phyloP scores from a whole-genome alignment of 1,139 yeast species.

The Candida freyschussii region DNA sequence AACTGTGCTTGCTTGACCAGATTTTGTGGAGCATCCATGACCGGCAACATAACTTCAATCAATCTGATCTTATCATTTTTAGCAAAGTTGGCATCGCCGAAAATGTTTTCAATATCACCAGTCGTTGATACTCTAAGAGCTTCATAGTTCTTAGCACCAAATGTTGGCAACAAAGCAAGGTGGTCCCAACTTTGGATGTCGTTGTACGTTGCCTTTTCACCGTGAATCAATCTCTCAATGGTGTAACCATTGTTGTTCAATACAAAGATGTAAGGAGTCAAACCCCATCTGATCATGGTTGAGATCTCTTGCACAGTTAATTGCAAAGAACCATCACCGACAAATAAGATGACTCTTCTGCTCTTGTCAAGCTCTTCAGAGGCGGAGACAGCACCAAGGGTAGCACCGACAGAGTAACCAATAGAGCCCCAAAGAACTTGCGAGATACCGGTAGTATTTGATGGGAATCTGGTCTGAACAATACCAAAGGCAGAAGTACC shows the following conservation, averaged over 20 bases:
- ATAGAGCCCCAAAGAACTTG: constrained; percentile 91
- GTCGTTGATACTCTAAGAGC: constrained; percentile 52
- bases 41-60: constrained; percentile 74
- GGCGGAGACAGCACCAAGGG: constrained; percentile 81
- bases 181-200: constrained; percentile 84
- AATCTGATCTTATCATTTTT: constrained; percentile 63
- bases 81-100: constrained; percentile 50
- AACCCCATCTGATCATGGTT: constrained; percentile 74
- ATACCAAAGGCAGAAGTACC: constrained; percentile 92
- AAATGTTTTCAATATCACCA: constrained; percentile 62
- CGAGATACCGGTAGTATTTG: constrained; percentile 68
- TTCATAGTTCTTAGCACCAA: constrained; percentile 60
- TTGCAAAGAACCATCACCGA: constrained; percentile 90
- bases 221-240: constrained; percentile 84
- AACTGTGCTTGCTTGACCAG: constrained; percentile 73
- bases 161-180: constrained; percentile 59
- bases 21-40: constrained; percentile 76
- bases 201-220: constrained; percentile 69
- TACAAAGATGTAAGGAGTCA: constrained; percentile 76
- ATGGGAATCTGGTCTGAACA: constrained; percentile 73
- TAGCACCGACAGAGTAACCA: constrained; percentile 83
- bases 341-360: constrained; percentile 74
- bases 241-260: constrained; percentile 87
- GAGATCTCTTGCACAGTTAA: constrained; percentile 85
- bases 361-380: constrained; percentile 66